A percentile compares a stretch with the other conserved stretches of the same genome.
phyloP scores from a whole-genome alignment of 2,329 filamentous ascomycete species.

The Trichoderma sp. region DNA sequence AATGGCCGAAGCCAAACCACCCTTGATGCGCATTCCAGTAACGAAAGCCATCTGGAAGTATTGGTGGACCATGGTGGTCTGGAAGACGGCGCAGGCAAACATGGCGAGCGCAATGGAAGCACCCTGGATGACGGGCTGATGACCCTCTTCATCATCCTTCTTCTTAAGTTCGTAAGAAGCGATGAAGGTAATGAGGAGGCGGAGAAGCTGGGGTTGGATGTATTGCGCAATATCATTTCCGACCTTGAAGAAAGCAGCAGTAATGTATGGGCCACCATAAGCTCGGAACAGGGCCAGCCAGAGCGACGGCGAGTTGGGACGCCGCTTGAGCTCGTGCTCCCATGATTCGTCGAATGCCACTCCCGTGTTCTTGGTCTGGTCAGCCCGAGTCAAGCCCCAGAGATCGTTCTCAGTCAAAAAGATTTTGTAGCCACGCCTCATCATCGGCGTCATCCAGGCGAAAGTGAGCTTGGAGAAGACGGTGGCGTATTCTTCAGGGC shows the following conservation, averaged over 20 bases:
- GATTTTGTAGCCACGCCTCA: slow-evolving; percentile 89
- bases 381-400: slow-evolving; percentile 81
- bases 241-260: slow-evolving; percentile 84
- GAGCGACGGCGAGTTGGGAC: slow-evolving; percentile 60
- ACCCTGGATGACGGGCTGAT: slow-evolving; percentile 77
- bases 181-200: slow-evolving; percentile 79
- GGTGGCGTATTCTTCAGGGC: slow-evolving; percentile 83
- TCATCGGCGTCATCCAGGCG: slow-evolving; percentile 97
- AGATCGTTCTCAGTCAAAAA: slow-evolving; percentile 93
- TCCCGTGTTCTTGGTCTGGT: slow-evolving; percentile 74
- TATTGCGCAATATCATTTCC: slow-evolving; percentile 84
- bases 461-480: slow-evolving; percentile 93
- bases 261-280: slow-evolving; percentile 79
- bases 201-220: slow-evolving; percentile 83
- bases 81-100: slow-evolving; percentile 81
- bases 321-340: slow-evolving; percentile 66
- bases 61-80: slow-evolving; percentile 90
- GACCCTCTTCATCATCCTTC: slow-evolving; percentile 43
- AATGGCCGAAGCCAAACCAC: slow-evolving; percentile 82
- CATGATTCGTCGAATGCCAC: slow-evolving; percentile 70
- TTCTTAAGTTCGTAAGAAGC: slow-evolving; percentile 61
- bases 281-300: slow-evolving; percentile 83
- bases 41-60: slow-evolving; percentile 96
- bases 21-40: slow-evolving; percentile 95
- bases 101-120: slow-evolving; percentile 86